Conservation (phyloP, 1,284 basidiomycete species). For the Microbotryomycetes sp. region DNA sequence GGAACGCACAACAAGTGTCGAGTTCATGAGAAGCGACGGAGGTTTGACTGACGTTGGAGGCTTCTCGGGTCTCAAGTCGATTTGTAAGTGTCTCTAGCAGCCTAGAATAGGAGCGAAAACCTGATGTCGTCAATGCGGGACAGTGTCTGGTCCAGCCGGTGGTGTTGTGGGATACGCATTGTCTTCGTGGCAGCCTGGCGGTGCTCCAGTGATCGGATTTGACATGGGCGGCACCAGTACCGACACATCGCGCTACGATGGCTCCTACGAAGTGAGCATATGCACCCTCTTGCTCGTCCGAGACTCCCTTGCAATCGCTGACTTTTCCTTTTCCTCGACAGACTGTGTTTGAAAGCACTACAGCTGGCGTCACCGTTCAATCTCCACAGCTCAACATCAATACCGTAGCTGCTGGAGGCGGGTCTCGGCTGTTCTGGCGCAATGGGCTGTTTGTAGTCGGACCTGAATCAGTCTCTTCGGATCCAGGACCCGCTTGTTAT, state of each 20-base stretch:
- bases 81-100: constrained; percentile 39
- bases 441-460: constrained; percentile 50
- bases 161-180: constrained; percentile 82
- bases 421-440: constrained; percentile 69
- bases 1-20: constrained; percentile 40
- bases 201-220: constrained; percentile 62
- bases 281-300: too few species aligned
- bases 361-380: constrained; percentile 81
- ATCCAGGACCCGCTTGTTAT: constrained; percentile 62
- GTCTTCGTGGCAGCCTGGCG: constrained; percentile 64
- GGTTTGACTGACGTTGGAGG: constrained; percentile 76
- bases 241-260: constrained; percentile 79
- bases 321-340: too few species aligned
- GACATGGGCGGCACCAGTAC: constrained; percentile 72
- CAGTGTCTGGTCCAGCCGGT: constrained; percentile 64
- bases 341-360: constrained; percentile 81
- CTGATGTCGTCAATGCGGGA: not conserved
- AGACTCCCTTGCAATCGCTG: too few species aligned
- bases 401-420: constrained; percentile 75
- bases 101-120: too few species aligned
- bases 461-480: not conserved
- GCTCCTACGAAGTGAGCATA: constrained; percentile 81
- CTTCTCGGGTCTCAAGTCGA: constrained; percentile 82
- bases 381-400: constrained; percentile 62
- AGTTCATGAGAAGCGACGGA: constrained; percentile 82